Base-by-base conservation (phyloP, 768 basidiomycete species). In the Psilocybe cyanescens region DNA sequence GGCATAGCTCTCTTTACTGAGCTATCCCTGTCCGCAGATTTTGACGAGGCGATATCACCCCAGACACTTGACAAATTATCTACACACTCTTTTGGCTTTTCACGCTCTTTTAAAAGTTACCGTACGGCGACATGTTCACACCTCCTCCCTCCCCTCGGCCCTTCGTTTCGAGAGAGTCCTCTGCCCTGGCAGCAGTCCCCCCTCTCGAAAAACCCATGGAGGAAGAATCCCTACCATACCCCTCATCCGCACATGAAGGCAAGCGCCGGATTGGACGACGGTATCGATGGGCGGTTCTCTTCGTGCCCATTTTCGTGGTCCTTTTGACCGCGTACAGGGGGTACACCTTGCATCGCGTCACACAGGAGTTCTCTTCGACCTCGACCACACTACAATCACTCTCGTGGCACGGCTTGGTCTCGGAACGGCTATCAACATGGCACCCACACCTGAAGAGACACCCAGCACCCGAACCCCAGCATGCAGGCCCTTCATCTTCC, bases 301-400 rank as follows among this genome's bases (percentile, higher is more conserved):
- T 87, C 35, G 77, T 89, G 2, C 90, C 90, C 2, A 64, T 87
- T 8, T 65, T 78, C 5, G 79, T 92, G 53, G 68, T 88, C 41
- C 57, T 86, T 46, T 78, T 90, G 61, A 84, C 86, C 9, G 68
- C 76, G 2, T 83, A 79, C 11, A 82, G 83, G 14, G 83, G 77
- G n/a, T 86, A 79, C 71, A 46, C 81, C 60, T 71, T 80, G 41
- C 47, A 17, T 19, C 33, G 33, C 33, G 76, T 73, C 46, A 73
- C 31, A 76, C 85, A 63, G 81, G 84, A 68, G 66, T 78, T 33
- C 68, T 81, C 72, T 64, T 6, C 11, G 33, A 35, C 24, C 24
- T 24, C 59, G 57, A 41, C 67, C 33, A 65, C 68, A n/a, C 59
- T 70, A 53, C 30, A 55, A 14, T 39, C 59, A 17, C 56, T 54